phyloP scores from a whole-genome alignment of 2,329 filamentous ascomycete genomes.

The Furcasterigmium furcatum region DNA sequence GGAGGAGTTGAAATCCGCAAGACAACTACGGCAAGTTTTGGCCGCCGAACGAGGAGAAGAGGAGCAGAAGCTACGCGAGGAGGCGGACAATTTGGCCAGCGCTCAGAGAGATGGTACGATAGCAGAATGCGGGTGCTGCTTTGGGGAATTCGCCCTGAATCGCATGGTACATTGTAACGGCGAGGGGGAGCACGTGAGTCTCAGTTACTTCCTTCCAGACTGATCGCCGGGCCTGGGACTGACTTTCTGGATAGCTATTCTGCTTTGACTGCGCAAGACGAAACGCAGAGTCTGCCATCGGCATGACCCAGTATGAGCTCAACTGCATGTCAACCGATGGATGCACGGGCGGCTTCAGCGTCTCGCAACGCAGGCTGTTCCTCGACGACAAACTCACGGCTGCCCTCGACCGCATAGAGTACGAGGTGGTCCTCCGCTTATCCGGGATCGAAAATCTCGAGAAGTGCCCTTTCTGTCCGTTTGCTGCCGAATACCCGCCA shows the following conservation, averaged over 20 bases:
- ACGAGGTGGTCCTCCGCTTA: slow-evolving; percentile 64
- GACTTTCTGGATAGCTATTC: slow-evolving; percentile 46
- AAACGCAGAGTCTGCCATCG: slow-evolving; percentile 67
- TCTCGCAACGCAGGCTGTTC: slow-evolving; percentile 50
- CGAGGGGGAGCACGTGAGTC: slow-evolving; percentile 44
- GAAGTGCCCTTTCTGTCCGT: slow-evolving; percentile 80
- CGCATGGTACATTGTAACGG: slow-evolving; percentile 67
- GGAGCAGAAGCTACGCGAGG: slow-evolving; percentile 24
- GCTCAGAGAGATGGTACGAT: slow-evolving; percentile 48
- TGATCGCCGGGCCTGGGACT: too few species aligned
- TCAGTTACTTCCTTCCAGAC: not conserved
- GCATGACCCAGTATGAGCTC: slow-evolving; percentile 64
- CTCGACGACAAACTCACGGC: slow-evolving; percentile 54
- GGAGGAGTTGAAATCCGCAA: slow-evolving; percentile 35
- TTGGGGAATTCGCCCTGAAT: slow-evolving; percentile 60
- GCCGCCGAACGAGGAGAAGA: slow-evolving; percentile 16
- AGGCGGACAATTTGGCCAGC: slow-evolving; percentile 34
- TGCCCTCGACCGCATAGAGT: slow-evolving; percentile 68
- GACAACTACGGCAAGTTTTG: slow-evolving; percentile 21
- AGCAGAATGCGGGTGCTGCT: slow-evolving; percentile 73
- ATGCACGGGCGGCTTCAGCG: slow-evolving; percentile 61
- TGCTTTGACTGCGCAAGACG: slow-evolving; percentile 64
- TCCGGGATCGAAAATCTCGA: slow-evolving; percentile 71
- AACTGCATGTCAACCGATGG: slow-evolving; percentile 67
- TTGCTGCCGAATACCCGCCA: slow-evolving; percentile 69